phyloP scores from a whole-genome alignment of 495 filamentous ascomycete species.

The Neurospora terricola region DNA sequence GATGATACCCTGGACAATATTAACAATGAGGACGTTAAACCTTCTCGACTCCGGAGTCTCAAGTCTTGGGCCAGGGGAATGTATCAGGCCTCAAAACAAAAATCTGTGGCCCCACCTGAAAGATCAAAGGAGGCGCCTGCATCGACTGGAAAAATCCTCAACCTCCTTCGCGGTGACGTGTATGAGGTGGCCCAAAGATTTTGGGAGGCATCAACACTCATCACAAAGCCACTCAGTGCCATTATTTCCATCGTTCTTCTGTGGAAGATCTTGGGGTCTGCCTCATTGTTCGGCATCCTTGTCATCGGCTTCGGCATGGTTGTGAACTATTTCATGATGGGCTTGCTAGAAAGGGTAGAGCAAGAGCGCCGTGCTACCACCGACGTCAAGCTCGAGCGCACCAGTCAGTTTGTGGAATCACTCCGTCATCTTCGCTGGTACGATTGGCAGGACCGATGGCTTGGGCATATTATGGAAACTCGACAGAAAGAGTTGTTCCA shows the following conservation, averaged over 20 bases:
- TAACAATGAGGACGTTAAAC: conserved; percentile 10
- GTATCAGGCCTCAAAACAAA: background rate
- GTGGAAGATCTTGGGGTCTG: conserved; percentile 65
- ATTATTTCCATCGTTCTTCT: conserved; percentile 58
- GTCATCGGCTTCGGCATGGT: conserved; percentile 54
- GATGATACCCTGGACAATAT: conserved; percentile 8
- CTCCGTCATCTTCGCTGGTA: conserved; percentile 84
- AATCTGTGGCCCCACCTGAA: background rate
- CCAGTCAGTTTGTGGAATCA: conserved; percentile 70
- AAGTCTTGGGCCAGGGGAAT: conserved; percentile 3
- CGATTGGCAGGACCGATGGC: conserved; percentile 76
- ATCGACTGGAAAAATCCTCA: conserved; percentile 76
- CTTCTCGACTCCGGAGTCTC: conserved; percentile 1
- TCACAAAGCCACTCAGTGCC: conserved; percentile 59
- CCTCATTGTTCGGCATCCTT: conserved; percentile 63
- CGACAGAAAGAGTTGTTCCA: conserved; percentile 57
- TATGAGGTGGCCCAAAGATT: conserved; percentile 76
- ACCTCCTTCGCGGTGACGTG: conserved; percentile 65
- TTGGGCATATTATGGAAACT: conserved; percentile 58
- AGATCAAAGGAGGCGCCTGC: conserved; percentile 39
- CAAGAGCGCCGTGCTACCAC: conserved; percentile 53
- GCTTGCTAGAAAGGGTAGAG: conserved; percentile 52
- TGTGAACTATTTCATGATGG: conserved; percentile 53
- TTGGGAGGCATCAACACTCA: conserved; percentile 64
- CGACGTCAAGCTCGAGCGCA: conserved; percentile 61